Evolutionary conservation across 177 flowering plant species (phyloP).

Genomic region (Telopea speciosissima): DNA sequence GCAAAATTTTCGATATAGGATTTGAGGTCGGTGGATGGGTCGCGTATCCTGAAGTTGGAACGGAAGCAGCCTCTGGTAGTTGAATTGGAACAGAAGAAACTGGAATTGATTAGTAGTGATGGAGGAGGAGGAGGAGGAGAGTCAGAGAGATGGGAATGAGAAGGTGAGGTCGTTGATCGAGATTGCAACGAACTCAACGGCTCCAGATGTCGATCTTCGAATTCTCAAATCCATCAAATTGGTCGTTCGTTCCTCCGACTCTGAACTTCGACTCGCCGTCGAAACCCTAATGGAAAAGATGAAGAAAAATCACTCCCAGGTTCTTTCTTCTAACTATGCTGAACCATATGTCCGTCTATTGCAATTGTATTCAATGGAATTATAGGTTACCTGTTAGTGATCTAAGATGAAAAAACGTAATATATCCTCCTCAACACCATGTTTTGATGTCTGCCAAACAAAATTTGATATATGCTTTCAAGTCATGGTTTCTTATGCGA

Average conservation of each 20-base stretch:
- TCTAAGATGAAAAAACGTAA: too few species aligned
- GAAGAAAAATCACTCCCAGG: conserved; percentile 87
- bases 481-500: background rate
- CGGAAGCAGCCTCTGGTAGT: too few species aligned
- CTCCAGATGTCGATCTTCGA: conserved; percentile 61
- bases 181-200: conserved; percentile 69
- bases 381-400: too few species aligned
- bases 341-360: too few species aligned
- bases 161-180: conserved; percentile 55
- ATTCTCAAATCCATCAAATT: conserved; percentile 76
- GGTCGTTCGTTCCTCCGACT: conserved; percentile 66
- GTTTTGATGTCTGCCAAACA: background rate
- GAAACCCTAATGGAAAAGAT: conserved; percentile 73
- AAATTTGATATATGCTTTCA: too few species aligned
- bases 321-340: conserved; percentile 12
- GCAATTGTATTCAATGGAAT: too few species aligned
- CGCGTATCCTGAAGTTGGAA: too few species aligned
- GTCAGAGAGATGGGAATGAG: conserved; percentile 19
- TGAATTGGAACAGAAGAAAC: too few species aligned
- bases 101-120: too few species aligned
- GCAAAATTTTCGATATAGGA: too few species aligned
- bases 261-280: conserved; percentile 59
- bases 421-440: background rate
- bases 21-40: too few species aligned
- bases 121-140: conserved; percentile 15